Evolutionary conservation across 768 basidiomycete species (phyloP).

Genomic region (Solioccasus polychromus): DNA sequence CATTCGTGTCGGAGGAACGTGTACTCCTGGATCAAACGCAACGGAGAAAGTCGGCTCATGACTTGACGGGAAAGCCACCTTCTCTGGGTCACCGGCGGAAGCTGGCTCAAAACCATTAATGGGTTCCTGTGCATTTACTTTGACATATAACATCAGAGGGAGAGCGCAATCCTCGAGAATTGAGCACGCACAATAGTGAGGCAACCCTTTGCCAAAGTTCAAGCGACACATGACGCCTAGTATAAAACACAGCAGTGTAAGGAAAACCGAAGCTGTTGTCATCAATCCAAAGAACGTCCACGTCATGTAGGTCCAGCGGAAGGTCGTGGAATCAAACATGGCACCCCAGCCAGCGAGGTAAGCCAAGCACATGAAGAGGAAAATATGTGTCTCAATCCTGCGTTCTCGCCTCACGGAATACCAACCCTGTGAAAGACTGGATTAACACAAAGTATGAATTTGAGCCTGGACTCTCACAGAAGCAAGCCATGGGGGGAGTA

Average conservation of each 20-base stretch:
- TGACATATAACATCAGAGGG: background rate
- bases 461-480: slow-evolving; percentile 35
- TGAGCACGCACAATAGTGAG: slow-evolving; percentile 54
- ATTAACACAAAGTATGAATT: background rate
- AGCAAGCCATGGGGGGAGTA: slow-evolving; percentile 69
- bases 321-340: slow-evolving; percentile 70
- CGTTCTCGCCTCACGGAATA: slow-evolving; percentile 68
- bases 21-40: slow-evolving; percentile 31
- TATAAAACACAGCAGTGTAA: slow-evolving; percentile 53
- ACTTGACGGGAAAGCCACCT: slow-evolving; percentile 60
- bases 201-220: slow-evolving; percentile 77
- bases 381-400: slow-evolving; percentile 55
- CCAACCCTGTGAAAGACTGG: slow-evolving; percentile 54
- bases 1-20: slow-evolving; percentile 39
- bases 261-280: slow-evolving; percentile 52
- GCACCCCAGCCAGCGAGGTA: slow-evolving; percentile 69
- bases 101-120: slow-evolving; percentile 42
- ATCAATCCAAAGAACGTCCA: slow-evolving; percentile 76
- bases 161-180: background rate
- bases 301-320: slow-evolving; percentile 71
- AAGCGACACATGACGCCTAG: slow-evolving; percentile 65
- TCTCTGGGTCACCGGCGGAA: slow-evolving; percentile 41
- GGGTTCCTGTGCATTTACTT: slow-evolving; percentile 57
- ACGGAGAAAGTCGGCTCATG: slow-evolving; percentile 54
- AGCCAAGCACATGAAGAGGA: slow-evolving; percentile 55